A percentile compares a stretch with the other conserved stretches of the same genome.
These are phyloP conservation scores for Cupressus sempervirens DNA, from an alignment of 75 land plant genomes.

Conservation along the genomic window DNA sequence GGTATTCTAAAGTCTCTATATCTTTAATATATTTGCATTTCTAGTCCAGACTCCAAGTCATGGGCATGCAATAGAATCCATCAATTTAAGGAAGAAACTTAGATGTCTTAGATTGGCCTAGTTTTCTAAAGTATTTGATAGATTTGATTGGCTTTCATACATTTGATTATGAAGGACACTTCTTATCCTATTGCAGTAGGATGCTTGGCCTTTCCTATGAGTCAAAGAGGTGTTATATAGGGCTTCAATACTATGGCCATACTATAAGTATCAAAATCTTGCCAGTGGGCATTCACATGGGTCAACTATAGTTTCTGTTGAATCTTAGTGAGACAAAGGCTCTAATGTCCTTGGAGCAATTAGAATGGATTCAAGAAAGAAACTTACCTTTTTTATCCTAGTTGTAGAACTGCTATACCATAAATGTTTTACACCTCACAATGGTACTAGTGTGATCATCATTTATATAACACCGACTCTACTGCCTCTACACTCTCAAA, in stretches of 20 bases:
- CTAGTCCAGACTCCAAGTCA: background rate
- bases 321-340: slow-evolving; percentile 24
- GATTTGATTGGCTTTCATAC: slow-evolving; percentile 44
- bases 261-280: slow-evolving; percentile 44
- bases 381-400: too few relatives aligned
- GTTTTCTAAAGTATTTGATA: background rate
- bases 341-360: too few relatives aligned
- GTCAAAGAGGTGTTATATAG: slow-evolving; percentile 54
- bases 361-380: too few relatives aligned
- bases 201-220: slow-evolving; percentile 38
- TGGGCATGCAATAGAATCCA: background rate
- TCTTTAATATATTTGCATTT: background rate
- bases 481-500: too few relatives aligned
- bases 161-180: slow-evolving; percentile 41
- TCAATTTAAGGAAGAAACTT: background rate
- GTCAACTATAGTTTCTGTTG: slow-evolving; percentile 36
- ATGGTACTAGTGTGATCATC: too few relatives aligned
- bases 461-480: too few relatives aligned
- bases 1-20: background rate
- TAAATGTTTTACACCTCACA: too few relatives aligned
- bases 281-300: slow-evolving; percentile 52
- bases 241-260: slow-evolving; percentile 53
- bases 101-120: background rate
- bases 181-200: slow-evolving; percentile 42
- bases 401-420: too few relatives aligned